Evolutionary conservation across 1,284 basidiomycete species (phyloP).

Genomic region (Grifola frondosa): DNA sequence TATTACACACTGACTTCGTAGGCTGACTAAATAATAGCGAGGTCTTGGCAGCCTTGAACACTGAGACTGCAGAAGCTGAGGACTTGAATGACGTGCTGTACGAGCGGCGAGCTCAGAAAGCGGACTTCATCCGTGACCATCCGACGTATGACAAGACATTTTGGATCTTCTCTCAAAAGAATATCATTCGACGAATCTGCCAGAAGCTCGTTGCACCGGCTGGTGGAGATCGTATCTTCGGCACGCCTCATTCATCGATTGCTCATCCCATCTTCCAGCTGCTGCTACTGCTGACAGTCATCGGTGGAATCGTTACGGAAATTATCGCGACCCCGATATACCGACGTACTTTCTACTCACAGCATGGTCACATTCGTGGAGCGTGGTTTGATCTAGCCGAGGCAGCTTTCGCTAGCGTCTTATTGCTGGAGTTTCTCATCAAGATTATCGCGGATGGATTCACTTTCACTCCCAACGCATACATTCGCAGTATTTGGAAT

Average conservation of each 20-base stretch:
- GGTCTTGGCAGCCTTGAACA: conserved; percentile 61
- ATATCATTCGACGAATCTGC: conserved; percentile 72
- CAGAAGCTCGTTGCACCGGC: conserved; percentile 85
- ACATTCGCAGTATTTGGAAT: conserved; percentile 92
- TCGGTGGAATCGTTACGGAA: conserved; percentile 85
- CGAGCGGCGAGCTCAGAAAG: conserved; percentile 80
- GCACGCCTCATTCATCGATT: conserved; percentile 63
- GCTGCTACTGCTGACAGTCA: conserved; percentile 74
- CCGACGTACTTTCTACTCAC: conserved; percentile 70
- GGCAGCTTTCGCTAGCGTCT: conserved; percentile 70
- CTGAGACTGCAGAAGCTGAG: conserved; percentile 46
- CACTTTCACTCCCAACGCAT: conserved; percentile 92
- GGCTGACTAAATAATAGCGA: conserved; percentile 45
- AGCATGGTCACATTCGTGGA: conserved; percentile 59
- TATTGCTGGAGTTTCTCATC: conserved; percentile 86
- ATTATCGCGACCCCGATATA: conserved; percentile 87
- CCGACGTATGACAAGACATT: conserved; percentile 91
- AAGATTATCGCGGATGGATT: conserved; percentile 94
- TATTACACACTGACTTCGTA: neutral
- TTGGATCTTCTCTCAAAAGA: conserved; percentile 88
- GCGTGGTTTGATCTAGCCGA: conserved; percentile 93
- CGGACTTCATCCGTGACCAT: conserved; percentile 87
- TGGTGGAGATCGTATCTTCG: conserved; percentile 84
- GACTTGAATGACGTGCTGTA: conserved; percentile 61
- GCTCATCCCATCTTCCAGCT: conserved; percentile 77